Base-by-base conservation (phyloP, 768 basidiomycete species). In the Hirschioporus abietinus region DNA sequence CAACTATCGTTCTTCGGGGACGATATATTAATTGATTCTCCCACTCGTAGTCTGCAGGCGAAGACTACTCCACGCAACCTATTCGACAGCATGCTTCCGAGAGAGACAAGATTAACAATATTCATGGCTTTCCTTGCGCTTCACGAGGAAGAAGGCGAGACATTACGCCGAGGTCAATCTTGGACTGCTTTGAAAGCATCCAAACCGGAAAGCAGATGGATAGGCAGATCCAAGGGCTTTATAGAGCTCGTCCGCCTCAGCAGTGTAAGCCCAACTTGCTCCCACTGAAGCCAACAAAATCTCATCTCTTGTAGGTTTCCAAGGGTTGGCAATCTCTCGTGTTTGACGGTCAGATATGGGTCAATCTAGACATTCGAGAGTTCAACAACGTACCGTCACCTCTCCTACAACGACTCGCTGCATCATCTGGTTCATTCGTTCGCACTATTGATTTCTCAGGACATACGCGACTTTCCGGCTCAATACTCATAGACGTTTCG, bases 271-370 rank as follows among this genome's bases (percentile, higher is more conserved):
- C 68, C 67, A 70, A 60, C 26, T 24, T 12, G 23, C 15, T 7
- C 30, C 12, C 59, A 6, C 25, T 12, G 60, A 7, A 18, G 3
- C 30, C 12, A 3, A 25, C 30, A 61, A 69, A 68, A 64, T 17
- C 34, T 59, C 42, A 71, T 68, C 59, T 71, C 3, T 15, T 52
- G 20, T 63, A 94, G 91, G 90, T 93, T 12, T 95, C 90, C 30
- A 90, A 85, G 73, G 72, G 80, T 10, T 96, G 94, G 93, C 87
- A 84, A 64, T 74, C 78, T 1, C 84, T 95, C 52, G 86, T 88
- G 26, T 87, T 89, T 70, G 95, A 96, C 74, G 94, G 94, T 17
- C 91, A 94, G 72, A 81, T 96, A n/a, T 96, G 95, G 95, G 72
- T 77, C 59, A 73, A 83, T 66, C 79, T 92, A 35, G 83, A 91